Percentiles rank a stretch among this genome's conserved stretches.
These are phyloP conservation scores for Cyberlindnera meyerae DNA, from an alignment of 805 yeast species.

Conservation along the genomic window DNA sequence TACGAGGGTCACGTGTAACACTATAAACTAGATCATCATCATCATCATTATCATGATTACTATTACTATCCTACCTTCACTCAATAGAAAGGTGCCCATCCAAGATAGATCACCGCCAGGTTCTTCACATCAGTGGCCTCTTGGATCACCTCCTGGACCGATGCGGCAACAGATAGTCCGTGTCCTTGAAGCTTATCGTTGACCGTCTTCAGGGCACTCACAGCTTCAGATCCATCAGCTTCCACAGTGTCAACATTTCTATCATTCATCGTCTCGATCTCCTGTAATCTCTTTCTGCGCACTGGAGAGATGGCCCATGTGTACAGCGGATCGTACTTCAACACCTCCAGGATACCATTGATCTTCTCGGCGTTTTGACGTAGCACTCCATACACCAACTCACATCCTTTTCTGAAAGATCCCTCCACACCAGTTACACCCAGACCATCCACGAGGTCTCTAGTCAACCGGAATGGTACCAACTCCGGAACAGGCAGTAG, in stretches of 20 bases:
- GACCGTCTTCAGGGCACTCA: constrained; percentile 70
- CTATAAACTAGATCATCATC: no score
- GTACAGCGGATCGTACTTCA: constrained; percentile 89
- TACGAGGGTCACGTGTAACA: no score
- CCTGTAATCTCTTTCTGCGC: constrained; percentile 50
- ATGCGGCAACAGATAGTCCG: constrained; percentile 77
- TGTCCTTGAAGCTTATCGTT: constrained; percentile 59
- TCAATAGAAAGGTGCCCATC: constrained; percentile 78
- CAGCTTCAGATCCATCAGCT: constrained; percentile 52
- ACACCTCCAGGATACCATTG: constrained; percentile 74
- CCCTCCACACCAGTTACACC: constrained; percentile 88
- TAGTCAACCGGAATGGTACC: constrained; percentile 87
- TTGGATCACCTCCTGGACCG: constrained; percentile 71
- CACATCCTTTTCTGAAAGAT: constrained; percentile 65
- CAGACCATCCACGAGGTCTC: constrained; percentile 89
- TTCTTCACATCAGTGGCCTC: constrained; percentile 69
- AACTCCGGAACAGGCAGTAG: constrained; percentile 82
- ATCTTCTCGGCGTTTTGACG: constrained; percentile 65
- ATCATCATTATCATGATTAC: background rate
- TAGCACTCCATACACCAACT: constrained; percentile 63
- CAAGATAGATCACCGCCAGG: constrained; percentile 70
- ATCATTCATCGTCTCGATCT: constrained; percentile 12
- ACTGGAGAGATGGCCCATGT: constrained; percentile 87
- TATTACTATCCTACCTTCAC: background rate
- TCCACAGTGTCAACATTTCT: constrained; percentile 7